Evolutionary conservation across 306 rosid species (phyloP).

Genomic region (Vachellia collinsii): DNA sequence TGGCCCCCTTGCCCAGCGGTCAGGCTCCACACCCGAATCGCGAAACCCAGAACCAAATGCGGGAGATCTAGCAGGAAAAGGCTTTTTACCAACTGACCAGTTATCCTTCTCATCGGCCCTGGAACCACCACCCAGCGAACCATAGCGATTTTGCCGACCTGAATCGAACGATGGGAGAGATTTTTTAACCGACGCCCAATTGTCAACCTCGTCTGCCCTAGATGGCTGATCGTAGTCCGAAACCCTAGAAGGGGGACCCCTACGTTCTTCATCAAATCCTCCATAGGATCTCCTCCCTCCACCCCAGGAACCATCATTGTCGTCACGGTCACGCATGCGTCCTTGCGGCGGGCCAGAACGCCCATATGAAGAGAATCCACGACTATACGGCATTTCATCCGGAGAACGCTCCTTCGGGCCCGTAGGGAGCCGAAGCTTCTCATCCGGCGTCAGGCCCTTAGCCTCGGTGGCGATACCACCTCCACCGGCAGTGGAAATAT

Average conservation of each 20-base stretch:
- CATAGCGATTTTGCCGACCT: constrained; percentile 68
- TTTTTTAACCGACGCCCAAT: constrained; percentile 78
- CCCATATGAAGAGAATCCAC: constrained; percentile 71
- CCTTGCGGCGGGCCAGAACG: constrained; percentile 44
- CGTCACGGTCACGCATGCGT: constrained; percentile 68
- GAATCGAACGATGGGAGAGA: constrained; percentile 65
- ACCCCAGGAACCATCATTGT: constrained; percentile 80
- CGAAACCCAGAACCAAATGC: constrained; percentile 74
- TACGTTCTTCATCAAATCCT: constrained; percentile 86
- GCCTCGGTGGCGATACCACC: constrained; percentile 10
- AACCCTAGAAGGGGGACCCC: constrained; percentile 80
- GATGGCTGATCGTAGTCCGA: constrained; percentile 87
- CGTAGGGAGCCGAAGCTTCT: constrained; percentile 84
- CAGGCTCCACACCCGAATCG: constrained; percentile 62
- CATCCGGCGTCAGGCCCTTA: constrained; percentile 65
- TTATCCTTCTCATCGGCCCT: constrained; percentile 86
- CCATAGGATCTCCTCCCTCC: constrained; percentile 81
- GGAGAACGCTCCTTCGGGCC: constrained; percentile 80
- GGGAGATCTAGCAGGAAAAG: constrained; percentile 66
- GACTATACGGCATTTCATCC: constrained; percentile 74
- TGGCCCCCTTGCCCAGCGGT: constrained; percentile 74
- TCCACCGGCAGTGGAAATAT: constrained; percentile 8
- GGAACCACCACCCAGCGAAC: constrained; percentile 63
- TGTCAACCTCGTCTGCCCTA: constrained; percentile 95
- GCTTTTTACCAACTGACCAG: constrained; percentile 73